Conservation (phyloP, 1,284 basidiomycete genomes). For the Fistulinella cinereoalba region DNA sequence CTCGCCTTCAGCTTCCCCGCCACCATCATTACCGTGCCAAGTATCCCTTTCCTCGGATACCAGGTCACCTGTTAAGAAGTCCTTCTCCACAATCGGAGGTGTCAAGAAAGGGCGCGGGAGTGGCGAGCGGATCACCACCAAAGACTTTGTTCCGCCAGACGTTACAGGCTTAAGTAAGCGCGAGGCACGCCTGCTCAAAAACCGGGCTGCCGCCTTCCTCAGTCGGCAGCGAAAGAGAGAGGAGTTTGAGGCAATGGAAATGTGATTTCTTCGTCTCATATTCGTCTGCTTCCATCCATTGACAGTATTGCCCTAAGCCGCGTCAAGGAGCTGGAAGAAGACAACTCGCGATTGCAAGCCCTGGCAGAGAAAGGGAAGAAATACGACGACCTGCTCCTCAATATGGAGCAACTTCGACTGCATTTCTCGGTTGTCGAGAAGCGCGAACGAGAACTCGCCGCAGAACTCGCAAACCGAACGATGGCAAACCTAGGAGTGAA, state of each 20-base stretch:
- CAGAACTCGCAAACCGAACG: conserved; percentile 49
- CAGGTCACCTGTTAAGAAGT: conserved; percentile 39
- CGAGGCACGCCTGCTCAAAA: conserved; percentile 88
- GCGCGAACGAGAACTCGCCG: conserved; percentile 62
- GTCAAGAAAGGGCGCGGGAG: conserved; percentile 57
- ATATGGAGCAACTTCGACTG: conserved; percentile 63
- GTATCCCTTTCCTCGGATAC: conserved; percentile 28
- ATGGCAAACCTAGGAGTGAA: conserved; percentile 44
- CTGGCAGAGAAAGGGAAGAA: conserved; percentile 43
- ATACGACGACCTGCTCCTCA: conserved; percentile 45
- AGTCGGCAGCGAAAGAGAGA: conserved; percentile 87
- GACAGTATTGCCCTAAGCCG: conserved; percentile 29
- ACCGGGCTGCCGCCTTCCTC: conserved; percentile 87
- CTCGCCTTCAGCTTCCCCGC: conserved; percentile 36
- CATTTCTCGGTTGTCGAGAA: conserved; percentile 62
- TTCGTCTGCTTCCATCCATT: conserved; percentile 7
- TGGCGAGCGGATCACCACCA: conserved; percentile 67
- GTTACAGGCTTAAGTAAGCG: conserved; percentile 85
- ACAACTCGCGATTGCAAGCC: conserved; percentile 66
- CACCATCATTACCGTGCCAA: conserved; percentile 32
- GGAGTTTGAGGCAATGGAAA: conserved; percentile 88
- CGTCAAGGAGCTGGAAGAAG: conserved; percentile 64
- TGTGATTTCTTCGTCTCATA: conserved; percentile 46
- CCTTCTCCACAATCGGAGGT: conserved; percentile 42
- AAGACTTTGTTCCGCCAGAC: conserved; percentile 85